phyloP scores from a whole-genome alignment of 2,329 filamentous ascomycete species.

The Achaetomium macrosporum region DNA sequence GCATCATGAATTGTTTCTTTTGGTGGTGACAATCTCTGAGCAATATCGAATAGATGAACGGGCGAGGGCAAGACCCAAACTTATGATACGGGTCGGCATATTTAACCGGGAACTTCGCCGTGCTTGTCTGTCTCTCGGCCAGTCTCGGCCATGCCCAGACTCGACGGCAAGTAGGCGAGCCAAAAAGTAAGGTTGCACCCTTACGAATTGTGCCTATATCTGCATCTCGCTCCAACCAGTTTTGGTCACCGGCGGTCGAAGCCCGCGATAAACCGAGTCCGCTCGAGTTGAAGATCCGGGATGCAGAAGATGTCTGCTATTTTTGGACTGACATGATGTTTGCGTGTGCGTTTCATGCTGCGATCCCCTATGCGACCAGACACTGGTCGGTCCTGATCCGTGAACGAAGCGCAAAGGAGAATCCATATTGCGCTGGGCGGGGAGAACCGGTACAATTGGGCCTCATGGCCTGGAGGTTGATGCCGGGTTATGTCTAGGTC shows the following conservation, averaged over 20 bases:
- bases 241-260: constrained; percentile 23
- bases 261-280: constrained; percentile 25
- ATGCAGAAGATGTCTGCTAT: constrained; percentile 18
- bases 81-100: constrained; percentile 25
- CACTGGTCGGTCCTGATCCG: constrained; percentile 2
- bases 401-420: constrained; percentile 18
- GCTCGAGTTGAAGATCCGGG: constrained; percentile 1
- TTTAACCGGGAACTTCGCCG: constrained; percentile 26
- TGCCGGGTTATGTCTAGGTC: constrained; percentile 13
- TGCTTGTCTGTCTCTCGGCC: constrained; percentile 11
- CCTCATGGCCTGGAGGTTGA: constrained; percentile 9
- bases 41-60: constrained; percentile 30
- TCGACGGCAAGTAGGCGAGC: constrained; percentile 12
- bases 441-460: constrained; percentile 13
- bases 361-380: constrained; percentile 8
- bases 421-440: constrained; percentile 9
- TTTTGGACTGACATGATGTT: constrained; percentile 24
- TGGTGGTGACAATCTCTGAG: constrained; percentile 26
- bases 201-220: constrained; percentile 25
- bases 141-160: constrained; percentile 18
- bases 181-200: constrained; percentile 24
- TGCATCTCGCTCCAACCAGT: constrained; percentile 14
- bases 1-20: constrained; percentile 14
- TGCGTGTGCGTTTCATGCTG: constrained; percentile 6
- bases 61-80: constrained; percentile 21